Evolutionary conservation across 192 early-diverging fungal species (phyloP).

Genomic region (Rhizophagus prolifer): DNA sequence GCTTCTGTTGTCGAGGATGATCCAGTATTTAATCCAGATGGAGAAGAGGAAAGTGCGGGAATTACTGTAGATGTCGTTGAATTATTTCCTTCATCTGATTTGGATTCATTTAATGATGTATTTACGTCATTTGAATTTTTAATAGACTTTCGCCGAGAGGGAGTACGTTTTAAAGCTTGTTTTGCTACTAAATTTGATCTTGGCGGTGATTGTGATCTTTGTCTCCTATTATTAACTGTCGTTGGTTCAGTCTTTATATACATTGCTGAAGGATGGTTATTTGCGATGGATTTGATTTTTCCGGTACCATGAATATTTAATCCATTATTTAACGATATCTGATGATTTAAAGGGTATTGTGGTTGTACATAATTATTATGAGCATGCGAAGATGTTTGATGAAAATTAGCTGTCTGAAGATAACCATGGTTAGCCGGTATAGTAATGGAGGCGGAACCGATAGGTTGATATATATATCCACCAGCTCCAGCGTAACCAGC

Average conservation of each 20-base stretch:
- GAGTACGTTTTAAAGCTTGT: slow-evolving; percentile 5
- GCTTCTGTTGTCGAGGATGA: slow-evolving; percentile 32
- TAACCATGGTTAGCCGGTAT: slow-evolving; percentile 1
- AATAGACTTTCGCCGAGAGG: slow-evolving; percentile 10
- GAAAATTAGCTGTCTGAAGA: background rate
- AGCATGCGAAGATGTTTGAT: background rate
- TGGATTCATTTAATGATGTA: background rate
- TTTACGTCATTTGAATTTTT: slow-evolving; percentile 18
- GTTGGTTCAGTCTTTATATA: slow-evolving; percentile 13
- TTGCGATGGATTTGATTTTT: background rate
- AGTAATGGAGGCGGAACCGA: slow-evolving; percentile 5
- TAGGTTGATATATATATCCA: slow-evolving; percentile 20
- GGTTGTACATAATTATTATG: slow-evolving; percentile 6
- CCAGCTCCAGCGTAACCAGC: background rate
- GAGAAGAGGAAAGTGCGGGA: slow-evolving; percentile 11
- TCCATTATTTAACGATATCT: background rate
- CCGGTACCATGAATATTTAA: background rate
- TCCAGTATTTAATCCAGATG: slow-evolving; percentile 28
- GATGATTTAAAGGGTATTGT: background rate
- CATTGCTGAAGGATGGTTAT: background rate
- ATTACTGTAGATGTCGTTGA: slow-evolving; percentile 33
- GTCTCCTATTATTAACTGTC: background rate
- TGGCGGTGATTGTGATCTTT: slow-evolving; percentile 11
- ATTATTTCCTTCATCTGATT: slow-evolving; percentile 31
- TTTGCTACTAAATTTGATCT: slow-evolving; percentile 10